Evolutionary conservation across 192 early-diverging fungal genomes (phyloP).

Genomic region (Pecoramyces ruminantium): DNA sequence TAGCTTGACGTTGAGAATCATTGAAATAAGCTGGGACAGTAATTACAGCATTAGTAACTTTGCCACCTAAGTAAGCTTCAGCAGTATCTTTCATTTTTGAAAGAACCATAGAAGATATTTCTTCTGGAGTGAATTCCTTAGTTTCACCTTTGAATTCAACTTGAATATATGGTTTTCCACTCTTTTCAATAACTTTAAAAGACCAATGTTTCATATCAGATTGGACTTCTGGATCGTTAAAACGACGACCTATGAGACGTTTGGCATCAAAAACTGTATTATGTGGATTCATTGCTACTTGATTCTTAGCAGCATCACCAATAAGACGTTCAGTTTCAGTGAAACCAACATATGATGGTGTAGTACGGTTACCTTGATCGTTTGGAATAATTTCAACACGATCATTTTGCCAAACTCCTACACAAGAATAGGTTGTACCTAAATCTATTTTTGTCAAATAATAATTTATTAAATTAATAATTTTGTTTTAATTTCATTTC

Average conservation of each 20-base stretch:
- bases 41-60: constrained; percentile 76
- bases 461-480: no score
- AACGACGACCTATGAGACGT: constrained; percentile 92
- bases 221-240: constrained; percentile 84
- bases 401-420: constrained; percentile 49
- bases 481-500: no score
- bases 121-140: constrained; percentile 90
- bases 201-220: constrained; percentile 99
- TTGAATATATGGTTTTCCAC: constrained; percentile 76
- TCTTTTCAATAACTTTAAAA: constrained; percentile 85
- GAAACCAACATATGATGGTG: constrained; percentile 93
- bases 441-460: background rate
- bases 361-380: constrained; percentile 98
- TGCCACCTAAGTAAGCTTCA: constrained; percentile 72
- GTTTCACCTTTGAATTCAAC: constrained; percentile 92
- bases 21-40: constrained; percentile 99
- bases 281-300: constrained; percentile 93
- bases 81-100: constrained; percentile 98
- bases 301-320: constrained; percentile 98
- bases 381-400: constrained; percentile 38
- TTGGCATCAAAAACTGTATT: constrained; percentile 99
- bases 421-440: background rate
- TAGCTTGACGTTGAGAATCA: constrained; percentile 98
- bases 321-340: constrained; percentile 95
- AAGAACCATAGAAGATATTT: constrained; percentile 95